phyloP scores from a whole-genome alignment of 768 basidiomycete species.

The Megacollybia marginata region DNA sequence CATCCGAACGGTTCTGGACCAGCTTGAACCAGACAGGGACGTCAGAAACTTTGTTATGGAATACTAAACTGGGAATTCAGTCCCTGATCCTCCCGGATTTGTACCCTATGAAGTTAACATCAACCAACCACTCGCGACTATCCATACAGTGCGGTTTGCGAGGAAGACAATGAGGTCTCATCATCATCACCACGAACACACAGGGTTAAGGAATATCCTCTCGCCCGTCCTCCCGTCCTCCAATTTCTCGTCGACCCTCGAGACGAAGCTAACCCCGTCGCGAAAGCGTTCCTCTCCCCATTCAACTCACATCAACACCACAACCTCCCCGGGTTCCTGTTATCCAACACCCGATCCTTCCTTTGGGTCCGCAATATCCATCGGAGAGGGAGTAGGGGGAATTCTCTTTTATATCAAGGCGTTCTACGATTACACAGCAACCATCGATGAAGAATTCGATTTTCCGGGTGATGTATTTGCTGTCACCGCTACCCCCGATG shows the following conservation, averaged over 20 bases:
- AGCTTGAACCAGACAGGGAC: slow-evolving; percentile 59
- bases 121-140: slow-evolving; percentile 2
- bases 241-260: slow-evolving; percentile 1
- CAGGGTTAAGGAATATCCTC: too few relatives aligned
- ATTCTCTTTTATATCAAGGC: slow-evolving; percentile 40
- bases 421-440: slow-evolving; percentile 55
- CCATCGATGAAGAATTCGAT: slow-evolving; percentile 65
- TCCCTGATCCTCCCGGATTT: slow-evolving; percentile 59
- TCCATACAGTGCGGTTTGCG: slow-evolving; percentile 1
- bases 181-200: not conserved
- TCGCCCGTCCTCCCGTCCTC: slow-evolving; percentile 4
- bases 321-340: slow-evolving; percentile 10
- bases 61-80: slow-evolving; percentile 57
- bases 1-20: slow-evolving; percentile 58
- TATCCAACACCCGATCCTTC: slow-evolving; percentile 35
- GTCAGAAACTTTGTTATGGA: slow-evolving; percentile 60
- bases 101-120: slow-evolving; percentile 24
- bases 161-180: slow-evolving; percentile 1
- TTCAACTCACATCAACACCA: not conserved
- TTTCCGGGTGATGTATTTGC: slow-evolving; percentile 76
- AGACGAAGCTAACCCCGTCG: not conserved
- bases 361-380: too few relatives aligned
- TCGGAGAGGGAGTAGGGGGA: slow-evolving; percentile 8
- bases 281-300: not conserved
- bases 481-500: slow-evolving; percentile 65